Evolutionary conservation across 805 yeast species (phyloP).

Genomic region (Monosporozyma siamensis): DNA sequence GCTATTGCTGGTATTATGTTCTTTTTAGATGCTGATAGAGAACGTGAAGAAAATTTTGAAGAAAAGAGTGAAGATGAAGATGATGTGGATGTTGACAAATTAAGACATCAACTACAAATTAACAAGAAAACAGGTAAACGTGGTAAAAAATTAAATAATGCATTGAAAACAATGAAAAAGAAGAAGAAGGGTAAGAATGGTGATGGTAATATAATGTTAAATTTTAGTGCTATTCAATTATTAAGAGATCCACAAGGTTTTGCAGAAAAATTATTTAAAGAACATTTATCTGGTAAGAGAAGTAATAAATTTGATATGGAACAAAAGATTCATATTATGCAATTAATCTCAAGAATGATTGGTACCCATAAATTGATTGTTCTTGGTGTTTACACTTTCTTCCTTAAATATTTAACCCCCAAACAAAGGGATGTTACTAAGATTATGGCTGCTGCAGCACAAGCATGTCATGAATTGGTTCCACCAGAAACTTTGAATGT

Average conservation of each 20-base stretch:
- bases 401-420: conserved; percentile 85
- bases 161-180: conserved; percentile 60
- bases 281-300: conserved; percentile 61
- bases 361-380: conserved; percentile 93
- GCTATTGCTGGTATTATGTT: conserved; percentile 84
- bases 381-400: conserved; percentile 79
- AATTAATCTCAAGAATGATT: conserved; percentile 74
- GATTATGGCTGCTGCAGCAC: conserved; percentile 94
- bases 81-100: conserved; percentile 58
- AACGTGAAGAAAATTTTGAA: conserved; percentile 61
- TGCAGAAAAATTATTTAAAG: conserved; percentile 73
- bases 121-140: conserved; percentile 77
- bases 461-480: conserved; percentile 90
- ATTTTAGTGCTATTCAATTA: conserved; percentile 90
- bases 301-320: conserved; percentile 70
- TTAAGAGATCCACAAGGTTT: conserved; percentile 96
- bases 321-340: conserved; percentile 82
- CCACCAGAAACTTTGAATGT: conserved; percentile 87
- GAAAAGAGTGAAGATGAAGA: conserved; percentile 62
- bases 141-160: conserved; percentile 69
- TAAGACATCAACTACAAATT: conserved; percentile 73
- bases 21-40: conserved; percentile 88
- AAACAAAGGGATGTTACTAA: conserved; percentile 92
- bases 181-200: conserved; percentile 48
- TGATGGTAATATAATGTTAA: conserved; percentile 44